Evolutionary conservation across 805 yeast species (phyloP).

Genomic region (Ascoidea asiatica): DNA sequence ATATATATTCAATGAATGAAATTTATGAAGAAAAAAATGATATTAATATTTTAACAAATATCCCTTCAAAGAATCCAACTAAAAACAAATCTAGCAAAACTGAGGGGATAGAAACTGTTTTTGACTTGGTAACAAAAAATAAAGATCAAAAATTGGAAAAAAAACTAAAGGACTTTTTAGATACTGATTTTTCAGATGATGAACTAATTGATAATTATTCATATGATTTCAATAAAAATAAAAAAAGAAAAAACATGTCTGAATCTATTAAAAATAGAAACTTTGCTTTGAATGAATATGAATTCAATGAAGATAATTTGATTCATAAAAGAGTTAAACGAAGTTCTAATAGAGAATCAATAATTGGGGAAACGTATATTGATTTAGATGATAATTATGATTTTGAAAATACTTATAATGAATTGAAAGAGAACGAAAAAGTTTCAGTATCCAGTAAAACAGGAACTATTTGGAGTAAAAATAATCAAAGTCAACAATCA

Average conservation of each 20-base stretch:
- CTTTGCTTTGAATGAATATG: background rate
- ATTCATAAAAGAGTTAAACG: background rate
- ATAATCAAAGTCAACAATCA: background rate
- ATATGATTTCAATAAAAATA: too few species aligned
- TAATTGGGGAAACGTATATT: background rate
- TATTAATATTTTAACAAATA: background rate
- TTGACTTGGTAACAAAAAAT: background rate
- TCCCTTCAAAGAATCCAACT: background rate
- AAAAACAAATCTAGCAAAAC: background rate
- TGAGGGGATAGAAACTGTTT: background rate
- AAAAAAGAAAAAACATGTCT: too few species aligned
- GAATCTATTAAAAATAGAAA: background rate
- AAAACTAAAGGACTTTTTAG: background rate
- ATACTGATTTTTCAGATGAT: background rate
- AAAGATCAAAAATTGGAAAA: background rate
- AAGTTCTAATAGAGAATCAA: background rate
- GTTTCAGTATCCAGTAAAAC: background rate
- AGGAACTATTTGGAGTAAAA: background rate
- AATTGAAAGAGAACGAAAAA: conserved; percentile 15
- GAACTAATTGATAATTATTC: background rate
- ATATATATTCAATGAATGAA: conserved; percentile 2
- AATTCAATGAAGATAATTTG: background rate
- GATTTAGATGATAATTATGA: background rate
- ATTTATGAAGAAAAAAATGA: background rate
- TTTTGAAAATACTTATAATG: background rate